Base-by-base conservation (phyloP, 768 basidiomycete genomes). In the Leccinum boreale region DNA sequence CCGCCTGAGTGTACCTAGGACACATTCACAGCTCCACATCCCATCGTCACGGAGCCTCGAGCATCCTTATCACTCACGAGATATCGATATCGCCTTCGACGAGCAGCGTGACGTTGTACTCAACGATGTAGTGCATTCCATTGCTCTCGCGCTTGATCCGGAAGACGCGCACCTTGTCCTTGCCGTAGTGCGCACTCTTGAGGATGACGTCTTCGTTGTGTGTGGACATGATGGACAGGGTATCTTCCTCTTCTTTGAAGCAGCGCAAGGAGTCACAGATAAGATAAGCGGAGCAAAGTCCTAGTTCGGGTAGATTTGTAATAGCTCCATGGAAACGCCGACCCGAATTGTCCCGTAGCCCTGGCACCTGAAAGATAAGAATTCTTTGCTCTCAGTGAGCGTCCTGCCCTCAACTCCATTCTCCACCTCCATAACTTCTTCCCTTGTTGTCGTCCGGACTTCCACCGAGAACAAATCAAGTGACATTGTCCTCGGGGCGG, bases 141-240 rank as follows among this genome's bases (percentile, higher is more conserved):
- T 61, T 56, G 42, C 77, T 82, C 50, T 85, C 81, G 10, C 93
- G 81, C 21, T 95, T 92, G 55, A 96, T 81, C 29, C 95, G 85
- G 62, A 92, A 82, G 45, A 98, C 89, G 23, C 93, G 83, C 15
- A 98, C 83, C 62, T 88, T 86, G 73, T 92, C 88, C 75, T 98
- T 98, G 11, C 94, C 94, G 65, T 94, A 92, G 24, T 85, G 83
- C 1, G 90, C 87, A 19, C 71, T 65, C 3, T 75, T 69, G 55
- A 84, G 80, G 29, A 57, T 53, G 9, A 57, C 63, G 46, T 68
- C 50, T 46, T 65, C 5, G 50, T 46, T 57, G 42, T 51, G 28
- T 17, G 53, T 17, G 21, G 68, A 26, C 67, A 83, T 58, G 81
- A 65, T 24, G 24, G 12, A 26, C 4, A 17, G 6, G 1, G 24